Evolutionary conservation across 2,329 filamentous ascomycete genomes (phyloP), one percentile per base, ranked within the genome.

Genomic region (Fusarium incarnatum): DNA sequence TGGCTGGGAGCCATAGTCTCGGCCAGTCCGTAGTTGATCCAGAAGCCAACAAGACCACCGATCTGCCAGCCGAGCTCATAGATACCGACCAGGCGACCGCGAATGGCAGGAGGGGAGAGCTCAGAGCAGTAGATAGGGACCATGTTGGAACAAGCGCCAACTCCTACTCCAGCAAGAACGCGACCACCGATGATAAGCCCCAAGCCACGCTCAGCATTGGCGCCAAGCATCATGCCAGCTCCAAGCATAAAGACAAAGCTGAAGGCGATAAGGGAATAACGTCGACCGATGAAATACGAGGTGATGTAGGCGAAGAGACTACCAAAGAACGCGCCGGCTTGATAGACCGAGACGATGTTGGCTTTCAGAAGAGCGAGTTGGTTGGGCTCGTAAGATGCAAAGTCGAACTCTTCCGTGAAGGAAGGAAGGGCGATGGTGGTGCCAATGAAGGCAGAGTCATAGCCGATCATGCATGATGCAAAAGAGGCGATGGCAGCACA

Each of bases 321-420:
- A 47, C 93, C 92, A 72, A 95, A 94, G 82, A 96, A 94, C 60
- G 92, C 92, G 59, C 92, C 92, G 15, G 92, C 93, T 79, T 95
- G 93, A 81, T 93, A 94, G 60, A 91, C 87, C 20, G 91, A 93
- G 63, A 94, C 92, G 64, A 94, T 94, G 78, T 94, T 94, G 73
- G 90, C 84, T 74, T 89, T 90, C 50, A 92, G 82, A 6, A 92
- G 80, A 37, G 89, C 85, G 30, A 89, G 81, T 18, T 86, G 75
- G 4, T 75, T 56, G 1, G 77, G 55, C 13, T 76, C 79, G 80
- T 90, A 86, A 4, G 80, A 74, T 2, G 78, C 81, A 72, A 94
- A 90, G 15, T 82, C 74, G 78, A 95, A 95, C 76, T 94, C 92
- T 2, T 83, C 74, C 22, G 83, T 84, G 80, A 94, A 94, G 0